Evolutionary conservation across 23 red algal species (phyloP), one percentile per base, ranked within the genome.

Genomic region (Chondrus crispus): DNA sequence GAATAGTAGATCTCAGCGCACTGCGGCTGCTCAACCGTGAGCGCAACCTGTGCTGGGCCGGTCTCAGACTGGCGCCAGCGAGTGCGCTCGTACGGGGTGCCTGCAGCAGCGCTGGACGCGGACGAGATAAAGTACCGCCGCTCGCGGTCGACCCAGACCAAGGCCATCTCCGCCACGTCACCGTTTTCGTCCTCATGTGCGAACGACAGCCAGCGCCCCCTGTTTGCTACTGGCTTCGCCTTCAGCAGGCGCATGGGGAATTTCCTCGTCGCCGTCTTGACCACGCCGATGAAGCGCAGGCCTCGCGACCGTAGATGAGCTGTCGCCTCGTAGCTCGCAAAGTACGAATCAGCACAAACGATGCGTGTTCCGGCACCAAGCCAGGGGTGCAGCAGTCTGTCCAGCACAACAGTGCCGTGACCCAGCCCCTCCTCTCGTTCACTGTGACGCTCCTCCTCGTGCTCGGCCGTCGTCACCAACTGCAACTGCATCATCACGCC

Each of bases 261-360:
- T 6, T 69, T 20, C 5, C 46, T 66, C 19, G 82, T 69, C 2
- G 82, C 52, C 20, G 60, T 86, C 82, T 86, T 68, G 30, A 86
- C 82, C 7, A 86, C 60, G 5, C 82, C 82, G 6, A 86, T 55
- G 12, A 86, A 86, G 16, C 52, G 54, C n/a, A 86, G 32, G 3
- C 82, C 82, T 19, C 38, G 37, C 3, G 30, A 2, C 2, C n/a
- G n/a, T 36, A 68, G 82, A 29, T 4, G 33, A 18, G 57, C n/a
- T 19, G 82, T 55, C 2, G 82, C 46, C 41, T 20, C 41, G 16
- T 71, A 51, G 3, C 22, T n/a, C 51, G 60, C 52, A 86, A 73
- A 86, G 6, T 41, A 70, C 19, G 82, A 86, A 43, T 86, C 55
- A 2, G 82, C 82, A n/a, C 48, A 70, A 20, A 86, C 82, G 39